phyloP scores from a whole-genome alignment of 2,329 filamentous ascomycete genomes.

The Trichoderma sp. region DNA sequence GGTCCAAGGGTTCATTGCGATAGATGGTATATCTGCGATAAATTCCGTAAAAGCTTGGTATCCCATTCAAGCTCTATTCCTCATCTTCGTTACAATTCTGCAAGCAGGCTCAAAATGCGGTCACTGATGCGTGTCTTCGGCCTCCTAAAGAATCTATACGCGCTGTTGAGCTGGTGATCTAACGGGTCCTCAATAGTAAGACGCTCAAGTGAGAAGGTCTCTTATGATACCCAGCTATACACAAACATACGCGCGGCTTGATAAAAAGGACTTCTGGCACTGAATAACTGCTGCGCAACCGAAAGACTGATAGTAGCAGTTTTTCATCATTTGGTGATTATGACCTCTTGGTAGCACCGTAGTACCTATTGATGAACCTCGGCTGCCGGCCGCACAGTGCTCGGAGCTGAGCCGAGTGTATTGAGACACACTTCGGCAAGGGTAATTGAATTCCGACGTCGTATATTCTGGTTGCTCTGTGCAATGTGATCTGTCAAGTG shows the following conservation, averaged over 20 bases:
- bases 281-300: background rate
- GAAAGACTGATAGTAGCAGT: background rate
- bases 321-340: background rate
- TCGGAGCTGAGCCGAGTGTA: slow-evolving; percentile 3
- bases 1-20: background rate
- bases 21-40: background rate
- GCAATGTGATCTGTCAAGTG: slow-evolving; percentile 5
- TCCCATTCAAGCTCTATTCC: background rate
- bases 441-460: slow-evolving; percentile 9
- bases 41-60: background rate
- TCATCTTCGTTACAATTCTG: background rate
- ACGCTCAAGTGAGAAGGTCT: background rate
- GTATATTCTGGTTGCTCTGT: background rate
- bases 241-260: background rate
- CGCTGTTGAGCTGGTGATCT: background rate
- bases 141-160: background rate
- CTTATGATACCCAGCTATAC: background rate
- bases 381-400: background rate
- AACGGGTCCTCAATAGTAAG: background rate
- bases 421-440: slow-evolving; percentile 11
- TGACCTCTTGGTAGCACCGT: background rate
- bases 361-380: background rate
- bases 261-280: background rate
- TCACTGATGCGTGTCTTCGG: background rate
- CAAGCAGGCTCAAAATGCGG: background rate